Evolutionary conservation across 805 yeast species (phyloP).

Genomic region (Kazachstania bromeliacearum): DNA sequence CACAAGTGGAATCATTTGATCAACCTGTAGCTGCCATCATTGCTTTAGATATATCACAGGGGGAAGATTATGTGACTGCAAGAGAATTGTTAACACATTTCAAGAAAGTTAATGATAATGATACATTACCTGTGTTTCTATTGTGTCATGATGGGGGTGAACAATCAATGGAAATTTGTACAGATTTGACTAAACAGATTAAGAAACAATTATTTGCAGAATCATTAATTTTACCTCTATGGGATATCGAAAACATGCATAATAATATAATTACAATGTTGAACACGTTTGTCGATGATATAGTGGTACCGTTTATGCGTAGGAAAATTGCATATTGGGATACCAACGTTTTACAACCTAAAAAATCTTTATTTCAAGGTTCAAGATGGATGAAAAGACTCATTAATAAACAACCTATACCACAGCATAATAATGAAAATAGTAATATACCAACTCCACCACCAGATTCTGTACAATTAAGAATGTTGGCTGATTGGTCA

Average conservation of each 20-base stretch:
- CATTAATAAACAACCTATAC: conserved; percentile 17
- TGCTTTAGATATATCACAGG: conserved; percentile 39
- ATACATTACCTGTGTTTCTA: conserved; percentile 46
- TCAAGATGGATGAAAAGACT: conserved; percentile 45
- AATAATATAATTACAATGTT: conserved; percentile 10
- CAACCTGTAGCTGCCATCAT: conserved; percentile 77
- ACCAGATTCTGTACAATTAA: conserved; percentile 49
- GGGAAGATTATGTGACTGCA: conserved; percentile 39
- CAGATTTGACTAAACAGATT: conserved; percentile 32
- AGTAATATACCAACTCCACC: conserved; percentile 17
- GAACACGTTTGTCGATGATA: conserved; percentile 15
- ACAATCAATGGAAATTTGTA: conserved; percentile 37
- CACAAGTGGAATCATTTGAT: conserved; percentile 76
- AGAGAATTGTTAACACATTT: conserved; percentile 47
- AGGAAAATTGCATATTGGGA: conserved; percentile 74
- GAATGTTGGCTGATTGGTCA: conserved; percentile 88
- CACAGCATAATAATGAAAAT: conserved; percentile 11
- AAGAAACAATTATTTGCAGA: conserved; percentile 35
- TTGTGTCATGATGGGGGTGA: conserved; percentile 40
- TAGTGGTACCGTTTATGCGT: conserved; percentile 73
- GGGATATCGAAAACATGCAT: conserved; percentile 11
- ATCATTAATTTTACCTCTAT: conserved; percentile 23
- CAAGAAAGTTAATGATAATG: conserved; percentile 40
- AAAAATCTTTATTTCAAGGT: conserved; percentile 65
- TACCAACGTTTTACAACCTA: conserved; percentile 67